Evolutionary conservation across 2,329 filamentous ascomycete genomes (phyloP).

Genomic region (Phialophora expanda): DNA sequence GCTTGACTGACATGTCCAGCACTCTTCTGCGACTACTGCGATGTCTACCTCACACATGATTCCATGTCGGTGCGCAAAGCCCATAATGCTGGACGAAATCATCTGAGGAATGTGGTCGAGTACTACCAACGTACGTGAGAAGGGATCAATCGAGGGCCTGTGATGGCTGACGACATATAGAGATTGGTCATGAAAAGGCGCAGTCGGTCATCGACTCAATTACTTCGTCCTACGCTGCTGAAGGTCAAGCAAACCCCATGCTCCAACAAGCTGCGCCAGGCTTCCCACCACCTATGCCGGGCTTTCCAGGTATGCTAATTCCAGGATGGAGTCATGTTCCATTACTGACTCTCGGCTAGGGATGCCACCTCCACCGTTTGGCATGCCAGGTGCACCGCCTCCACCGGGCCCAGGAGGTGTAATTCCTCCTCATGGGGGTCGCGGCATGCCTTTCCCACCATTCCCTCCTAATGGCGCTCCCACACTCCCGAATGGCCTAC

Average conservation of each 20-base stretch:
- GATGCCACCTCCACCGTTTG: constrained; percentile 65
- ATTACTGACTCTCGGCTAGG: constrained; percentile 38
- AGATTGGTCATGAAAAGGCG: constrained; percentile 98
- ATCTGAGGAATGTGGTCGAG: constrained; percentile 94
- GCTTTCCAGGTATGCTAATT: constrained; percentile 62
- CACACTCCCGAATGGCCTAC: constrained; percentile 50
- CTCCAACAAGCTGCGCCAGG: constrained; percentile 63
- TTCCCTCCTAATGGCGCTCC: constrained; percentile 57
- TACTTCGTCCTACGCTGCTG: constrained; percentile 91
- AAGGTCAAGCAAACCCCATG: constrained; percentile 91
- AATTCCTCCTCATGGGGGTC: constrained; percentile 61
- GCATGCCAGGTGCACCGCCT: constrained; percentile 51
- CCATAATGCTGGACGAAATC: constrained; percentile 95
- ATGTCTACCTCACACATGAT: constrained; percentile 99
- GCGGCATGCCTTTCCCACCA: constrained; percentile 56
- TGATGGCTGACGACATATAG: constrained; percentile 52
- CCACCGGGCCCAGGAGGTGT: constrained; percentile 46
- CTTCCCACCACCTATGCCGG: constrained; percentile 62
- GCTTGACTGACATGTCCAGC: constrained; percentile 48
- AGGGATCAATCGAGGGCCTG: not conserved
- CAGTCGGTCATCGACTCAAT: constrained; percentile 99
- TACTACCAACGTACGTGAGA: constrained; percentile 84
- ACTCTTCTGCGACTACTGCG: constrained; percentile 96
- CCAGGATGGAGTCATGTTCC: not conserved
- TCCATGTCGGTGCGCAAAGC: constrained; percentile 99